Conservation (phyloP, 73 alveolate species). For the Paramecium octaurelia region DNA sequence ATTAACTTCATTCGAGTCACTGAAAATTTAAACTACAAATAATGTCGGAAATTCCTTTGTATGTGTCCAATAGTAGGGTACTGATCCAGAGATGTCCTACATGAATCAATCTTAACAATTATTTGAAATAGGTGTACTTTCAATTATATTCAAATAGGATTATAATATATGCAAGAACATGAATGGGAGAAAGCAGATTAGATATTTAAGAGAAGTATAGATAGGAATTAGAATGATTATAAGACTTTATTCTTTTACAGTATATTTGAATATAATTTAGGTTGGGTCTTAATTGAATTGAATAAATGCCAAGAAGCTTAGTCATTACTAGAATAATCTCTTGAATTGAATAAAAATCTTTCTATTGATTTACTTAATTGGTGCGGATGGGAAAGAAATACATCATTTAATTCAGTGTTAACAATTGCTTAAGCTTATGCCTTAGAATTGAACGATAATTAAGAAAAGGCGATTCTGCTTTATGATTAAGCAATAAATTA, state of each 20-base stretch:
- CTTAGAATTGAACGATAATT: not conserved
- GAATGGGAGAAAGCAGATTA: not conserved
- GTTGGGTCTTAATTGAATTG: not conserved
- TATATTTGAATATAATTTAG: not conserved
- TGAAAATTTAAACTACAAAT: not conserved
- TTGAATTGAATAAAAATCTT: not conserved
- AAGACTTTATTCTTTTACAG: not conserved
- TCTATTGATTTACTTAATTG: not conserved
- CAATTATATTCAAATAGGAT: not conserved
- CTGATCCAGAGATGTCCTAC: not conserved
- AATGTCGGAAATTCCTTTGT: not conserved
- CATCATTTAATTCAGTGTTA: not conserved
- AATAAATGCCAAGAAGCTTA: not conserved
- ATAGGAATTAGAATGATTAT: not conserved
- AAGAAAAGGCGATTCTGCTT: not conserved
- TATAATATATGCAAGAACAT: not conserved
- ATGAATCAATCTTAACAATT: not conserved
- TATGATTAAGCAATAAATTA: not conserved
- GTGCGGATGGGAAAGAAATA: not conserved
- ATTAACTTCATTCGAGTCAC: not conserved
- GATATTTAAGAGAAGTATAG: not conserved
- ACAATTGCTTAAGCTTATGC: not conserved
- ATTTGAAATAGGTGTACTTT: not conserved
- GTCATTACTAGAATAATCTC: not conserved
- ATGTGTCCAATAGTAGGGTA: not conserved